Evolutionary conservation across 108 stramenopile genomes (phyloP).

Genomic region (Fistulifera solaris): DNA sequence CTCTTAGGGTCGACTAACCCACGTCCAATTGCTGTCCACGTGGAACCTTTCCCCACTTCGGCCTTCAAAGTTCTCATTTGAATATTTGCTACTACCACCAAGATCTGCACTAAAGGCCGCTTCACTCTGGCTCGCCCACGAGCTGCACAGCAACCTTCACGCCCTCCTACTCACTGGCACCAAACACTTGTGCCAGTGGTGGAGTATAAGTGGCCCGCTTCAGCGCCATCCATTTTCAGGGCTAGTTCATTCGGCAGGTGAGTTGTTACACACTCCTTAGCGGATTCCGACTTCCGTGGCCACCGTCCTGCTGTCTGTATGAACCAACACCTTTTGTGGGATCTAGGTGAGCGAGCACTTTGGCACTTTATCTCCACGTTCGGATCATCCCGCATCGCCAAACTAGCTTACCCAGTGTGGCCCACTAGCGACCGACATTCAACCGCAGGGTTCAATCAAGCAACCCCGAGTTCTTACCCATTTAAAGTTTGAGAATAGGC

Average conservation of each 20-base stretch:
- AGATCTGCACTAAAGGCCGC: slow-evolving; percentile 92
- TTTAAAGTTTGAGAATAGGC: slow-evolving; percentile 98
- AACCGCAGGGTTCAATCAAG: slow-evolving; percentile 87
- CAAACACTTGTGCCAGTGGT: slow-evolving; percentile 53
- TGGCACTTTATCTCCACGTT: slow-evolving; percentile 94
- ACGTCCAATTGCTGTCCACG: slow-evolving; percentile 87
- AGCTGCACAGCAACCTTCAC: slow-evolving; percentile 81
- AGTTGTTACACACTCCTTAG: slow-evolving; percentile 86
- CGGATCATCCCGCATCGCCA: slow-evolving; percentile 98
- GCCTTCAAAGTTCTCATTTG: slow-evolving; percentile 92
- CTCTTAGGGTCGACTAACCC: slow-evolving; percentile 89
- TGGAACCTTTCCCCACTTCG: slow-evolving; percentile 86
- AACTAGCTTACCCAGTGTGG: slow-evolving; percentile 94
- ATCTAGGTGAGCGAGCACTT: slow-evolving; percentile 94
- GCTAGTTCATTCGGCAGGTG: slow-evolving; percentile 87
- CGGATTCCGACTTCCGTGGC: slow-evolving; percentile 96
- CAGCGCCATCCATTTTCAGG: slow-evolving; percentile 97
- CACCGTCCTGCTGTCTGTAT: slow-evolving; percentile 97
- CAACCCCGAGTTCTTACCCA: slow-evolving; percentile 90
- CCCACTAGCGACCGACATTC: slow-evolving; percentile 93
- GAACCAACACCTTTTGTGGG: slow-evolving; percentile 98
- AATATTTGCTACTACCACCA: slow-evolving; percentile 97
- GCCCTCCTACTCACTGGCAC: slow-evolving; percentile 82
- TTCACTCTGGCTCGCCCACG: slow-evolving; percentile 87
- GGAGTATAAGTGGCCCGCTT: slow-evolving; percentile 88